phyloP scores from a whole-genome alignment of 495 filamentous ascomycete species.

The Penicillium atrosanguineum region DNA sequence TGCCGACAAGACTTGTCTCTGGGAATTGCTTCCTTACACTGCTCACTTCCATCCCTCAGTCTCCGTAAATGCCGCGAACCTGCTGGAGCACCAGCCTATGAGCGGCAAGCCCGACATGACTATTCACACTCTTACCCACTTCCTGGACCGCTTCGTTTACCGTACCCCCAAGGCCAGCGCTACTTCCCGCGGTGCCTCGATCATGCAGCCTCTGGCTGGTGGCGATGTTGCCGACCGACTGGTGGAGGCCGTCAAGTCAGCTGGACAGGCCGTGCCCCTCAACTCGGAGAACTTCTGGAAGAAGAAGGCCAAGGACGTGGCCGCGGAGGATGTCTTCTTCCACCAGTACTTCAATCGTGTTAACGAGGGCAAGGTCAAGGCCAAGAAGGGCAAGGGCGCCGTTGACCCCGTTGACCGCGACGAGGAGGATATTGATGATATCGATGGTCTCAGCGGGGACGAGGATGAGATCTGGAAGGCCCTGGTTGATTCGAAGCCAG shows the following conservation, averaged over 20 bases:
- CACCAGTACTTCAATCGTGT: constrained; percentile 88
- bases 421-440: constrained; percentile 30
- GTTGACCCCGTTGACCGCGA: constrained; percentile 26
- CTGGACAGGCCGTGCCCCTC: constrained; percentile 48
- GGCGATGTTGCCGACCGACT: constrained; percentile 62
- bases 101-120: constrained; percentile 85
- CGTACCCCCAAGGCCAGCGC: constrained; percentile 73
- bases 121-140: constrained; percentile 84
- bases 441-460: constrained; percentile 36
- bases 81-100: constrained; percentile 64
- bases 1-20: constrained; percentile 84
- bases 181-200: constrained; percentile 68
- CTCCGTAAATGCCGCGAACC: constrained; percentile 71
- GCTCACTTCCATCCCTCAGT: constrained; percentile 93
- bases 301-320: constrained; percentile 79
- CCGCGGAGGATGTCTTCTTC: constrained; percentile 94
- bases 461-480: constrained; percentile 91
- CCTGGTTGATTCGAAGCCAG: constrained; percentile 74
- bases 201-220: constrained; percentile 91
- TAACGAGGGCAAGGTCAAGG: constrained; percentile 66
- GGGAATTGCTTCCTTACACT: constrained; percentile 81
- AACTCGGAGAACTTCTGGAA: constrained; percentile 93
- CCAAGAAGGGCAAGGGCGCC: constrained; percentile 52
- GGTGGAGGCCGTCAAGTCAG: constrained; percentile 53
- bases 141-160: constrained; percentile 96